Base-by-base conservation (phyloP, 371 early-diverging fungal genomes). In the Haplosporangium sp. region DNA sequence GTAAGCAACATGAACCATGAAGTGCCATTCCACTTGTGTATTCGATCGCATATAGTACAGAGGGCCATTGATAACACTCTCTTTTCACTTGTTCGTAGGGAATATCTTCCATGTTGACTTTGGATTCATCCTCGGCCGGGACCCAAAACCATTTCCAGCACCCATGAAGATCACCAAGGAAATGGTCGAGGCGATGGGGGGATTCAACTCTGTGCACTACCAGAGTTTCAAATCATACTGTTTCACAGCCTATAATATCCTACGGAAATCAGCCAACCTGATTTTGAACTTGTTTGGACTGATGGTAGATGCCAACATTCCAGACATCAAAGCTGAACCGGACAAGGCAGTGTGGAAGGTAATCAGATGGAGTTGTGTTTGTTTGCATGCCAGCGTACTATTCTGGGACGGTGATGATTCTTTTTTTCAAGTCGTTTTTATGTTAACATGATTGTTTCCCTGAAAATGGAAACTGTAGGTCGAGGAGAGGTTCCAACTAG, bases 111-210 rank as follows among this genome's bases (percentile, higher is more conserved):
- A 99, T 80, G 94, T 99, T 42, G 99, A 99, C 82, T 99, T 97
- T 89, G 97, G 98, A 11, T 99, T 95, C 82, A 96, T 99, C 46
- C 89, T 99, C 4, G 99, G 99, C 3, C 87, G 97, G 58, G 99
- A 99, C 79, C 99, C 99, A 0, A 99, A 99, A 75, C 98, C 98
- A 10, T 98, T 98, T 85, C 98, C 98, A 41, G 97, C 98, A 12
- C 98, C 99, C 0, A 98, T 99, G 98, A 98, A 98, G 77, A 90
- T 99, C 37, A 96, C 95, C 74, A 96, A 96, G 79, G 99, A 99
- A 84, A 99, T 99, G 98, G 96, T 98, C 29, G 99, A 99, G 71
- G 96, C 95, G 0, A 97, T 99, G 98, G 98, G 98, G 48, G 98
- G 98, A 12, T 89, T 93, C 29, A 84, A 88, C 53, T 93, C 94